Conservation (phyloP, 306 rosid species). For the Cucurbita pepo region DNA sequence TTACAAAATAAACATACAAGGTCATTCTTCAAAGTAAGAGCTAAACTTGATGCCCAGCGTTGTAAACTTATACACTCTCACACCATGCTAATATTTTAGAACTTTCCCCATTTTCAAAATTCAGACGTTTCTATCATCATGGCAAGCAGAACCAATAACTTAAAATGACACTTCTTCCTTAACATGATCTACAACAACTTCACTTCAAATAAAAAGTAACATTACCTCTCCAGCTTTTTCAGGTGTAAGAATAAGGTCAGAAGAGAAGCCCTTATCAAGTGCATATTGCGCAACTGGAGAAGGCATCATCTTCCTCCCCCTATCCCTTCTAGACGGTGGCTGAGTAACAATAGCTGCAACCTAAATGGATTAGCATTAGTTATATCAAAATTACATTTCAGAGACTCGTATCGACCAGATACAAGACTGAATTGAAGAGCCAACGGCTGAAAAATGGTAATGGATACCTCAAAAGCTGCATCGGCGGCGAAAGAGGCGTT, state of each 20-base stretch:
- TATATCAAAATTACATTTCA: neutral
- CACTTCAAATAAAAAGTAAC: neutral
- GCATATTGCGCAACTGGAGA: slow-evolving; percentile 77
- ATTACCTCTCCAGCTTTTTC: slow-evolving; percentile 61
- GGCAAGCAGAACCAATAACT: neutral
- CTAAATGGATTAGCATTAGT: slow-evolving; percentile 21
- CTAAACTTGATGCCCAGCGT: neutral
- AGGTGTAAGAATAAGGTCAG: slow-evolving; percentile 70
- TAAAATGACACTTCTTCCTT: neutral
- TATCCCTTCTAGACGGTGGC: slow-evolving; percentile 64
- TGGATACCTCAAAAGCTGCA: slow-evolving; percentile 40
- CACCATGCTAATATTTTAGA: neutral
- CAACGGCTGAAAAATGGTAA: neutral
- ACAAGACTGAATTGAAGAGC: neutral
- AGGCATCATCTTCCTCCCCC: slow-evolving; percentile 57
- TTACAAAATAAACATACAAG: neutral
- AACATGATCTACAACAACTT: neutral
- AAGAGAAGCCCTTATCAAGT: slow-evolving; percentile 57
- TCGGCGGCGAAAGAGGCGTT: slow-evolving; percentile 43
- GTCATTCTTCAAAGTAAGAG: neutral
- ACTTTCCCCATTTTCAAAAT: neutral
- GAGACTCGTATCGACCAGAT: neutral
- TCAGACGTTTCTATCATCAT: neutral
- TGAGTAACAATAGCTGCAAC: slow-evolving; percentile 88
- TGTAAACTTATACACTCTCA: neutral